Evolutionary conservation across 2,329 filamentous ascomycete species (phyloP), one percentile per base, ranked within the genome.

Genomic region (Coleophoma cylindrospora): DNA sequence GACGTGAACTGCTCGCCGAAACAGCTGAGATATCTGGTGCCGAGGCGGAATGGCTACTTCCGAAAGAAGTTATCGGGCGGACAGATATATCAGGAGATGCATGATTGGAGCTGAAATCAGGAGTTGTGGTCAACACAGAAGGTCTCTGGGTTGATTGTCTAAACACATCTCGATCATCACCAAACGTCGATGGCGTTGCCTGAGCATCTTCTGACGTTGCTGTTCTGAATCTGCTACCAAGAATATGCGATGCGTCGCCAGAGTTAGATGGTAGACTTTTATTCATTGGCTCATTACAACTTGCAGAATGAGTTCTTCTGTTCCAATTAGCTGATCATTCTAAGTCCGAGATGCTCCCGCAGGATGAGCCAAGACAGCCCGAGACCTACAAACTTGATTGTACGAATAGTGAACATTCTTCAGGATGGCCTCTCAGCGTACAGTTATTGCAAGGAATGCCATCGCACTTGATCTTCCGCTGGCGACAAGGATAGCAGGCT

Each of bases 401-500:
- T 14, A 33, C 14, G n/a, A 41, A 19, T 36, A 48, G 33, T 10
- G 36, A 40, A 17, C 36, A 48, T 27, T 32, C 32, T 32, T 43
- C 13, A 21, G 45, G 45, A n/a, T 47, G 21, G 12, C 33, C 32
- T 21, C 45, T 32, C 2, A 47, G 34, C 11, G 45, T 34, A 27
- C 45, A 47, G 38, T 32, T 34, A n/a, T 27, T 47, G 19, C 45
- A 47, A 34, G 45, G 45, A 36, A 47, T 15, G 34, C 45, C 41
- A 43, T 43, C 34, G 13, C 45, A 47, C 15, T 37, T 47, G 45
- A 44, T 40, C 15, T 49, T 49, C 19, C 47, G 38, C 22, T 40
- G 38, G 15, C 47, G 47, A 43, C 47, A 49, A 43, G 47, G 47
- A 34, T 49, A 49, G 33, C 47, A 49, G 9, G 47, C 47, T 34